Evolutionary conservation across 1,284 basidiomycete species (phyloP).

Genomic region (Anthracocystis panici-leucophaei): DNA sequence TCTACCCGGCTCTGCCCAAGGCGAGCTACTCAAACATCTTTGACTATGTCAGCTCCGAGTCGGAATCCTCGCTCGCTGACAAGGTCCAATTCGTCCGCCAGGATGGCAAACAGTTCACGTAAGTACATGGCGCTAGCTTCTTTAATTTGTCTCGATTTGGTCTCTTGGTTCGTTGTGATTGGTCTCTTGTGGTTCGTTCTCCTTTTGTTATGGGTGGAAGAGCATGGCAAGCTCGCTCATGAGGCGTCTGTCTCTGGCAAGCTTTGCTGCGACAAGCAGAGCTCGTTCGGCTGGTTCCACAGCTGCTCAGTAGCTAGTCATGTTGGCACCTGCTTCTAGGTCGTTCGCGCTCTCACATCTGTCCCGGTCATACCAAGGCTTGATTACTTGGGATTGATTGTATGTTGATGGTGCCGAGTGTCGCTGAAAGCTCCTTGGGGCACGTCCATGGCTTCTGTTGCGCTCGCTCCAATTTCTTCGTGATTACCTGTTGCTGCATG

Average conservation of each 20-base stretch:
- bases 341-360: background rate
- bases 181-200: background rate
- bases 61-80: constrained; percentile 42
- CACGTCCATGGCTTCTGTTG: background rate
- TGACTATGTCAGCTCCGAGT: constrained; percentile 54
- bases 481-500: background rate
- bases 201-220: background rate
- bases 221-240: background rate
- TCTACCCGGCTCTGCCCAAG: constrained; percentile 51
- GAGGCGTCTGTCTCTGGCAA: background rate
- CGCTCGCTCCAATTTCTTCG: background rate
- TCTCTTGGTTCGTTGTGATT: background rate
- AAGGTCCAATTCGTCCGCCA: constrained; percentile 52
- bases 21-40: constrained; percentile 54
- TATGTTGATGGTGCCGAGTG: too few species aligned
- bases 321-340: background rate
- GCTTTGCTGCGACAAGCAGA: background rate
- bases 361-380: background rate
- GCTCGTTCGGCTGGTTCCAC: background rate
- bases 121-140: constrained; percentile 24
- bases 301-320: background rate
- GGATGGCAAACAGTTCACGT: constrained; percentile 50
- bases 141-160: background rate
- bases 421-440: background rate
- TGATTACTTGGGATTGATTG: background rate